Percentiles rank a stretch among this genome's conserved stretches.
These are phyloP conservation scores for Phytopythium cucurbitacearum DNA, from an alignment of 352 stramenopile genomes.

Conservation along the genomic window DNA sequence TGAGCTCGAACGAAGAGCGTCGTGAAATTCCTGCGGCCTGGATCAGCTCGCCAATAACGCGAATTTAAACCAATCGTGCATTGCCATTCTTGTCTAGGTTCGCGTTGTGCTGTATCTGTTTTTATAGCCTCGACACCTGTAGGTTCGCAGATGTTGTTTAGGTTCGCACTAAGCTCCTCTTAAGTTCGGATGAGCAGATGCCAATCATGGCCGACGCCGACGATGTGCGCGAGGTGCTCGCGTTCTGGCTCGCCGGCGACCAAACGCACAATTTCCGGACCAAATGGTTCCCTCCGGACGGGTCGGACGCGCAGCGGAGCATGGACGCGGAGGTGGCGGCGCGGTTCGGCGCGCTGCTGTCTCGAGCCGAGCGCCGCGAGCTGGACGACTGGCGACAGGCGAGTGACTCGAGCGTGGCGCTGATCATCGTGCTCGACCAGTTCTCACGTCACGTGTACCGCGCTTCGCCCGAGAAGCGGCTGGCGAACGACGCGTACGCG, in stretches of 20 bases:
- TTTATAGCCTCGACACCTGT: no score
- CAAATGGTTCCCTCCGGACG: conserved; percentile 63
- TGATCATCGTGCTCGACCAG: conserved; percentile 86
- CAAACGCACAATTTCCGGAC: conserved; percentile 38
- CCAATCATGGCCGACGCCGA: conserved; percentile 1
- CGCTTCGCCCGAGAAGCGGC: conserved; percentile 12
- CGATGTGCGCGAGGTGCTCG: conserved; percentile 40
- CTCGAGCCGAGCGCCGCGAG: conserved; percentile 35
- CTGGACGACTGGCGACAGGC: conserved; percentile 41
- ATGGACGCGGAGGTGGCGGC: conserved; percentile 37
- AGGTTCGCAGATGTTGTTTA: no score
- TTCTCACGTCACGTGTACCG: conserved; percentile 82
- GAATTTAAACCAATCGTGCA: no score
- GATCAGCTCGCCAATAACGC: no score
- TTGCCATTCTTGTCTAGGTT: no score
- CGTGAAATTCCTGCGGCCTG: no score
- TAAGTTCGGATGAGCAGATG: neutral
- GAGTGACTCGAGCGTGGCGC: conserved; percentile 49
- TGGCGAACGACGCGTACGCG: conserved; percentile 46
- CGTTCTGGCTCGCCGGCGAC: conserved; percentile 64
- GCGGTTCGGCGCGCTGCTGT: conserved; percentile 35
- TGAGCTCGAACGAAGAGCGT: no score
- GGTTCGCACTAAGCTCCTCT: no score
- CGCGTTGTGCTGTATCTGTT: no score
- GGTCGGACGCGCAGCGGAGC: conserved; percentile 38